phyloP scores from a whole-genome alignment of 2,329 filamentous ascomycete genomes.

The Aspergillus ochraceoroseus region DNA sequence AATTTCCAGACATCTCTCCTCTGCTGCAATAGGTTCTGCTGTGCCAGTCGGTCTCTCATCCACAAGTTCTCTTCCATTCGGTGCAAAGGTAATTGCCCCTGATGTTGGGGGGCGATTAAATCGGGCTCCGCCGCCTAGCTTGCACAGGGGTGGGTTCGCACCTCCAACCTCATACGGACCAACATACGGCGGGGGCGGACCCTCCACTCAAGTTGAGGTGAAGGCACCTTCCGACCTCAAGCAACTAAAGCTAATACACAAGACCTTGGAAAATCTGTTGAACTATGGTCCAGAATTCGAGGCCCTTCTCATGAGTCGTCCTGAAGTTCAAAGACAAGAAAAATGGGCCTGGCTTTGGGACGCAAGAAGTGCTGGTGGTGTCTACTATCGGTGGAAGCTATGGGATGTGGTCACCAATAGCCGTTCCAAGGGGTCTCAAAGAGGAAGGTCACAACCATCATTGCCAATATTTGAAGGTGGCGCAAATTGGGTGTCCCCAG shows the following conservation, averaged over 20 bases:
- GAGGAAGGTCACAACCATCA: slow-evolving; percentile 51
- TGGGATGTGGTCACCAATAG: slow-evolving; percentile 78
- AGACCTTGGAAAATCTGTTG: slow-evolving; percentile 73
- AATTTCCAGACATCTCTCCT: slow-evolving; percentile 77
- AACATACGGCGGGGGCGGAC: slow-evolving; percentile 45
- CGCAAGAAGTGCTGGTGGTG: slow-evolving; percentile 67
- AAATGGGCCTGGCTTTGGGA: slow-evolving; percentile 96
- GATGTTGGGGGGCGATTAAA: slow-evolving; percentile 45
- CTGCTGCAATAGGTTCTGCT: slow-evolving; percentile 59
- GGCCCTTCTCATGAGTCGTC: slow-evolving; percentile 80
- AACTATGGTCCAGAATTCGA: slow-evolving; percentile 83
- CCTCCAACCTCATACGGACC: slow-evolving; percentile 67
- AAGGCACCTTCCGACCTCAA: slow-evolving; percentile 71
- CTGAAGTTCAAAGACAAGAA: slow-evolving; percentile 77
- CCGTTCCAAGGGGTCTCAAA: slow-evolving; percentile 35
- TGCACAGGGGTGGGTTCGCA: slow-evolving; percentile 62
- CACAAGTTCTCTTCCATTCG: slow-evolving; percentile 63
- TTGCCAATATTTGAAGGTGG: slow-evolving; percentile 65
- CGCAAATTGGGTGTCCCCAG: slow-evolving; percentile 71
- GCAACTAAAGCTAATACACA: slow-evolving; percentile 78
- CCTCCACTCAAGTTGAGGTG: slow-evolving; percentile 63
- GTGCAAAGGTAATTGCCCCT: slow-evolving; percentile 62
- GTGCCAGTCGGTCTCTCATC: slow-evolving; percentile 47
- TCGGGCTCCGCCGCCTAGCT: slow-evolving; percentile 47
- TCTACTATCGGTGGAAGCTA: slow-evolving; percentile 89